Base-by-base conservation (phyloP, 169 alveolate genomes). In the Cryptosporidium viatorum region DNA sequence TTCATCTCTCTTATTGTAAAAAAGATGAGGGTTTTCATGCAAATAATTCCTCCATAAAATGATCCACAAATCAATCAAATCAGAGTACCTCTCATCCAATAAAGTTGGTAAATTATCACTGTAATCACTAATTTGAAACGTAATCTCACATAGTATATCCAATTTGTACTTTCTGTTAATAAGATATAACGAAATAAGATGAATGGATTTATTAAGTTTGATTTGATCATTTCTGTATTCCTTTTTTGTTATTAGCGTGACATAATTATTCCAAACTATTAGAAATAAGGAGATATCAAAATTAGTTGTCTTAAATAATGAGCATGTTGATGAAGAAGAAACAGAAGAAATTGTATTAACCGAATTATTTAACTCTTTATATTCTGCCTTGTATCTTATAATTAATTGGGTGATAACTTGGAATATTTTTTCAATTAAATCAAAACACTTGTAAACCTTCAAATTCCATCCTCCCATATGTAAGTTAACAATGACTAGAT, bases 81-180 rank as follows among this genome's bases (percentile, higher is more conserved):
- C 50, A 18, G 33, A 23, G 39, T 62, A 65, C 29, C 37, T 58
- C 2, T 21, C 35, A 48, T 80, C 62, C 29, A 80, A 14, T n/a
- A 80, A 14, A 4, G 62, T 33, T 33, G 89, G 89, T 39, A 80
- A 29, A 23, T 29, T 62, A 14, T 43, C 73, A 43, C n/a, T 45
- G 12, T 18, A 37, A 3, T 62, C 65, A 33, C 70, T 65, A 10
- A 70, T 60, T 21, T 23, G 21, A 62, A 80, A 65, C 12, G 89
- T 80, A 26, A 80, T 80, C 39, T 60, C 71, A 65, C 89, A 80
- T 5, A 80, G 68, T 21, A 80, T 60, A 80, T 80, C 89, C 39
- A 80, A 43, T n/a, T 39, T 62, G 41, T 80, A 80, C n/a, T 80
- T 80, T n/a, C 39, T 62, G 29, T 43, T 80, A 23, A 80, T 35